Base-by-base conservation (phyloP, 2,329 filamentous ascomycete species). In the Pezicula radicicola region DNA sequence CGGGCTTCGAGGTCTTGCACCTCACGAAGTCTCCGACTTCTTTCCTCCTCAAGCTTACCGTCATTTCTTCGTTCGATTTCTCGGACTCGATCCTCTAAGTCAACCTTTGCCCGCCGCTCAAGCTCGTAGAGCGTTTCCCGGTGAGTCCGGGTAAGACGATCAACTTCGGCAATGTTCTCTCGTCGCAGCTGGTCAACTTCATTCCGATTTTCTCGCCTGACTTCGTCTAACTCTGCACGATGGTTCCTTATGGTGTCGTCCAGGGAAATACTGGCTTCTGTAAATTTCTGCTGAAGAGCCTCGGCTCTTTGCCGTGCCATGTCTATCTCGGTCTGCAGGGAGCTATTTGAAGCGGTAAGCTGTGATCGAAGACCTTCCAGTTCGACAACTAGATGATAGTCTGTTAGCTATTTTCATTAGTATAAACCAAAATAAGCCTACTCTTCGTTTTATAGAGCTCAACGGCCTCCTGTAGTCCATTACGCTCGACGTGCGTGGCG, bases 401-500 rank as follows among this genome's bases (percentile, higher is more conserved):
- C 6, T 7, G 16, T 21, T 30, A 10, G n/a, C 5, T 28, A 2
- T 13, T 12, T 12, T 15, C 15, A 19, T 35, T 3, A 19, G 18
- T 12, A 46, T 35, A 47, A 35, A 18, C 27, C 13, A 15, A 25
- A 36, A 48, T 27, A 41, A 42, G 19, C 67, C 43, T 75, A 79
- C 55, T 75, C 76, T 49, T 73, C 67, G 55, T 74, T 72, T 93
- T 95, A 58, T 89, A 87, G 9, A 89, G 62, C 15, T 87, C 83
- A 43, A 95, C 77, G 0, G 85, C 81, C 56, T 94, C 87, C 61
- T 93, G 90, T 55, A 91, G 75, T 5, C 77, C 80, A 51, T 81
- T 85, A 60, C 83, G 85, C 50, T 90, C 85, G 39, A 79, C 80
- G 10, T 87, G 78, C 19, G 88, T 85, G 30, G 79, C 79, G 53